A percentile compares a stretch with the other conserved stretches of the same genome.
Conservation (phyloP, 768 basidiomycete species). For the Lactarius pseudohatsudake region DNA sequence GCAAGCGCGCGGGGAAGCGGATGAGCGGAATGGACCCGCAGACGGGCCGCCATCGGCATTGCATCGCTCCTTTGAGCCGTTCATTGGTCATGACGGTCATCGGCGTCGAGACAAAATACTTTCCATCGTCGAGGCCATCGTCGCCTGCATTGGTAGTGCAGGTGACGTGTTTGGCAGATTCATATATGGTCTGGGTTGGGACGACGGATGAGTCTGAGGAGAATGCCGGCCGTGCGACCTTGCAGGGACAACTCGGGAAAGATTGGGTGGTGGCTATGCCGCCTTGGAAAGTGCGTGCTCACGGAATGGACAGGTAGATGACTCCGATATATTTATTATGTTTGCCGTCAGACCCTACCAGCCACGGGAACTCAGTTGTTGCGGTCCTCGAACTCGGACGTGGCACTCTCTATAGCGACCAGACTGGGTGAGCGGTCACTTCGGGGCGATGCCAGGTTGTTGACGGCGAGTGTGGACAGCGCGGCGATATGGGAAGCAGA, state of each 20-base stretch:
- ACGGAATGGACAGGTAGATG: slow-evolving; percentile 6
- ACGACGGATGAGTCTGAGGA: slow-evolving; percentile 48
- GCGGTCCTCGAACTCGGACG: slow-evolving; percentile 59
- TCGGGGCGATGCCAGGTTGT: slow-evolving; percentile 25
- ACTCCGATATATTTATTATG: slow-evolving; percentile 9
- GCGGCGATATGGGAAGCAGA: slow-evolving; percentile 59
- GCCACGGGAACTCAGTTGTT: slow-evolving; percentile 57
- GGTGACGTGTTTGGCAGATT: slow-evolving; percentile 62
- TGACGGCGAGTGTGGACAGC: slow-evolving; percentile 43
- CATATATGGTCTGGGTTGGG: slow-evolving; percentile 84
- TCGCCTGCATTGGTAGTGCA: slow-evolving; percentile 64
- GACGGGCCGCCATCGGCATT: slow-evolving; percentile 13
- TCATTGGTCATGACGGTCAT: slow-evolving; percentile 33
- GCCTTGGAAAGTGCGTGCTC: slow-evolving; percentile 37
- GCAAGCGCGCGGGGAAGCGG: not conserved
- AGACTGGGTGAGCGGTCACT: slow-evolving; percentile 62
- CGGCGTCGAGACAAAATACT: slow-evolving; percentile 47
- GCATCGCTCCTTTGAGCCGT: not conserved
- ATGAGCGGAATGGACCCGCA: not conserved
- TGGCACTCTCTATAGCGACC: slow-evolving; percentile 71
- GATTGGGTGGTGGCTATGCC: slow-evolving; percentile 91
- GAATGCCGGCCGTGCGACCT: slow-evolving; percentile 39
- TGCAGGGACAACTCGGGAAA: slow-evolving; percentile 56
- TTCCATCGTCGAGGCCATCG: slow-evolving; percentile 50
- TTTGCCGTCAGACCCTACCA: slow-evolving; percentile 16